phyloP scores from a whole-genome alignment of 352 stramenopile species.

The Globisporangium uncinulatum region DNA sequence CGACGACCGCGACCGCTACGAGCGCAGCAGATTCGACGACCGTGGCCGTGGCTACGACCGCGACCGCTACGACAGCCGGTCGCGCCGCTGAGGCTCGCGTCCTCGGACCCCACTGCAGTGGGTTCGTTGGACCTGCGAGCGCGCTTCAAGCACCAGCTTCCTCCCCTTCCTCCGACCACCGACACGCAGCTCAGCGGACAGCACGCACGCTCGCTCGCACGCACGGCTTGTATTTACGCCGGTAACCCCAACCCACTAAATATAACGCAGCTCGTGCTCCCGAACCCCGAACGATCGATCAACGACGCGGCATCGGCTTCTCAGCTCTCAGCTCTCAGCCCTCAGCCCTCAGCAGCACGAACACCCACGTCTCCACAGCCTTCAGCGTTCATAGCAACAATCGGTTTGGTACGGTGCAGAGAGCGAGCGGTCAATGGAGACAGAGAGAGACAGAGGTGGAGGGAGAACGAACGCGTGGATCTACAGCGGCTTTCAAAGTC shows the following conservation, averaged over 20 bases:
- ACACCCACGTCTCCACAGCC: no score
- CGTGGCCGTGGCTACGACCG: slow-evolving; percentile 38
- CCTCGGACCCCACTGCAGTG: neutral
- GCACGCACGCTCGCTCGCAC: slow-evolving; percentile 8
- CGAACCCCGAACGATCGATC: slow-evolving; percentile 6
- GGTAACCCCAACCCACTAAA: slow-evolving; percentile 34
- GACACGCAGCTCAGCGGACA: no score
- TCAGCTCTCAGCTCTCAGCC: slow-evolving; percentile 3
- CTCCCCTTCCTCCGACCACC: no score
- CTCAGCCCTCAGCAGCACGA: no score
- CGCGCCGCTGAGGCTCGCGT: slow-evolving; percentile 21
- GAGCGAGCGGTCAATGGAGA: no score
- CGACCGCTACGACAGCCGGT: slow-evolving; percentile 33
- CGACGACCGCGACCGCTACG: slow-evolving; percentile 8
- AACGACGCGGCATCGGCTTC: slow-evolving; percentile 5
- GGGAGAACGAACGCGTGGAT: no score
- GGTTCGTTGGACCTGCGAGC: neutral
- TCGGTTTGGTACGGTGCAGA: no score
- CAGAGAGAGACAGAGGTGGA: no score
- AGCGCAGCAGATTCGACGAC: neutral
- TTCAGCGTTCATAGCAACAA: no score
- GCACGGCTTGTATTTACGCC: slow-evolving; percentile 36
- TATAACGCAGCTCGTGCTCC: slow-evolving; percentile 49
- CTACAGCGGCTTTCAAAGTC: no score
- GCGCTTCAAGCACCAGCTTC: neutral